phyloP scores from a whole-genome alignment of 352 stramenopile species.

The Phytophthora cactorum region DNA sequence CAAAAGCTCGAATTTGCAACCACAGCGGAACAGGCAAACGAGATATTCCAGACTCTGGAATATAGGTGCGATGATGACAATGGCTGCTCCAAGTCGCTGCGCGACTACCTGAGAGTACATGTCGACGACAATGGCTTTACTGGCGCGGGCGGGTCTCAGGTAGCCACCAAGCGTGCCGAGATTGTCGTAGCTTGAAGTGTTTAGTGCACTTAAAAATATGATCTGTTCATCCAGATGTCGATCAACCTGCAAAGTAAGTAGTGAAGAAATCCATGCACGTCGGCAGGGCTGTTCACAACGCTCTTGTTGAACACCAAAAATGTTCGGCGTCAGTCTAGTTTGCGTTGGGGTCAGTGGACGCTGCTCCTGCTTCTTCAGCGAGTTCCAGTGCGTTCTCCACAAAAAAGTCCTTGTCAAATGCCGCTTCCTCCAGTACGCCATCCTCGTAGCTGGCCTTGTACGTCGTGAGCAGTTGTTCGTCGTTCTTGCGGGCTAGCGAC shows the following conservation, averaged over 20 bases:
- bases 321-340: constrained; percentile 14
- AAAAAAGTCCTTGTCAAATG: constrained; percentile 86
- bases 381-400: constrained; percentile 85
- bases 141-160: constrained; percentile 40
- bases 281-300: not conserved
- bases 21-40: constrained; percentile 16
- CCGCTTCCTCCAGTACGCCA: constrained; percentile 51
- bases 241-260: not conserved
- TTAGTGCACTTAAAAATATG: not conserved
- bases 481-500: constrained; percentile 85
- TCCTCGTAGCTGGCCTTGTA: constrained; percentile 81
- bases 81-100: constrained; percentile 34
- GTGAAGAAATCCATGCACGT: not conserved
- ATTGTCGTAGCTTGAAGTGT: constrained; percentile 20
- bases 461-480: constrained; percentile 77
- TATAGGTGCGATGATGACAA: constrained; percentile 38
- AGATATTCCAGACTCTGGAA: constrained; percentile 41
- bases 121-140: constrained; percentile 71
- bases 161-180: constrained; percentile 26
- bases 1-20: constrained; percentile 49
- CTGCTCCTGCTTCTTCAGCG: constrained; percentile 58
- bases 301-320: constrained; percentile 8
- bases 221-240: no score
- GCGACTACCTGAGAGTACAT: constrained; percentile 49
- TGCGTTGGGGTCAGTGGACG: constrained; percentile 12